Evolutionary conservation across 2,329 filamentous ascomycete species (phyloP).

Genomic region (Ustulina deusta): DNA sequence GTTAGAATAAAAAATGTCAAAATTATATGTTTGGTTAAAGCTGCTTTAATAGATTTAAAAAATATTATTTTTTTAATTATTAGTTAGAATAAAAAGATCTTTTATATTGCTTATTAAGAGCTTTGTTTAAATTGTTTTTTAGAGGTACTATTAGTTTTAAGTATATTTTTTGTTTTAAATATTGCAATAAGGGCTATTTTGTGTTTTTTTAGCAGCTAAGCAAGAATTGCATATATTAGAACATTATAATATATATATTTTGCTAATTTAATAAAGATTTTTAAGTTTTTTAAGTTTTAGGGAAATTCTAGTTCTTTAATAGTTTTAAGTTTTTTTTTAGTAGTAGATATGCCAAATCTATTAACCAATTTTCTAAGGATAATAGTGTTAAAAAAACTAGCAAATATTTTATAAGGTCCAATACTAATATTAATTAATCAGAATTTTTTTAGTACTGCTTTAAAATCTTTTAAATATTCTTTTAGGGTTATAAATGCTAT

Average conservation of each 20-base stretch:
- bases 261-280: slow-evolving; percentile 19
- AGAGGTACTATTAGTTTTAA: slow-evolving; percentile 11
- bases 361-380: slow-evolving; percentile 3
- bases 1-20: slow-evolving; percentile 11
- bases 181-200: not conserved
- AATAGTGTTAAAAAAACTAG: slow-evolving; percentile 21
- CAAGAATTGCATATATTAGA: not conserved
- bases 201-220: slow-evolving; percentile 3
- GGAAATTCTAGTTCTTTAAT: not conserved
- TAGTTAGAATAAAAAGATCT: not conserved
- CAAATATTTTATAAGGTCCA: slow-evolving; percentile 14
- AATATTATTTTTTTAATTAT: not conserved
- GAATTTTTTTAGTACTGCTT: not conserved
- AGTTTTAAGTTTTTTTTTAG: slow-evolving; percentile 12
- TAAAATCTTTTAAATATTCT: too few relatives aligned
- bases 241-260: slow-evolving; percentile 15
- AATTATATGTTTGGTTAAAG: slow-evolving; percentile 13
- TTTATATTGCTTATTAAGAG: slow-evolving; percentile 13
- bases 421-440: slow-evolving; percentile 21
- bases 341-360: slow-evolving; percentile 13
- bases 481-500: too few relatives aligned
- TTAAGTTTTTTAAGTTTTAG: slow-evolving; percentile 10
- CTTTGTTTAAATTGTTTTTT: too few relatives aligned
- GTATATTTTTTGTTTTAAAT: not conserved
- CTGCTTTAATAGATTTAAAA: slow-evolving; percentile 22